Conservation (phyloP, 345 rosid species). For the Lepidium sativum region DNA sequence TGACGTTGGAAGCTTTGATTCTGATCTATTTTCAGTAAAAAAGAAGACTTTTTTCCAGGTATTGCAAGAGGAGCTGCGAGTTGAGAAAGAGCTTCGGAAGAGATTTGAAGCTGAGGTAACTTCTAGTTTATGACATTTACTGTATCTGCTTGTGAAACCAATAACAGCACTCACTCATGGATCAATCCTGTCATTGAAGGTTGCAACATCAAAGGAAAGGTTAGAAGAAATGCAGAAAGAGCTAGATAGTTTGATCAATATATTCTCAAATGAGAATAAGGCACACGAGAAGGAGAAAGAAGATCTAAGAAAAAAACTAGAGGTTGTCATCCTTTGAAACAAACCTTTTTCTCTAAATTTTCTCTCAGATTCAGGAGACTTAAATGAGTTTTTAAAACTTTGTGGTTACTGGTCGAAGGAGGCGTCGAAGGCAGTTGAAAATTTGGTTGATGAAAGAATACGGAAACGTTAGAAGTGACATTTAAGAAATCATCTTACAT, state of each 20-base stretch:
- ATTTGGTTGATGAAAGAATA: no score
- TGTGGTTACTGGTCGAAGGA: slow-evolving; percentile 21
- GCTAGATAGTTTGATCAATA: slow-evolving; percentile 56
- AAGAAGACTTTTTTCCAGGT: slow-evolving; percentile 17
- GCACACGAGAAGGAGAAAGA: slow-evolving; percentile 63
- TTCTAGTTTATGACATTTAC: not conserved
- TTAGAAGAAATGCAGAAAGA: slow-evolving; percentile 53
- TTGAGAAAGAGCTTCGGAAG: slow-evolving; percentile 42
- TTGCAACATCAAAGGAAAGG: slow-evolving; percentile 35
- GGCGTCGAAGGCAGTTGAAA: not conserved
- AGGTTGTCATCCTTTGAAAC: slow-evolving; percentile 32
- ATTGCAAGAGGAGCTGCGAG: slow-evolving; percentile 15
- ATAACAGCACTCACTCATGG: not conserved
- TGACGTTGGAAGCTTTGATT: not conserved
- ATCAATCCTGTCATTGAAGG: slow-evolving; percentile 24
- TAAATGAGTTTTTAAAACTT: not conserved
- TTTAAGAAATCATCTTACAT: not conserved
- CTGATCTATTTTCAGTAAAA: slow-evolving; percentile 22
- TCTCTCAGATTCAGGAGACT: not conserved
- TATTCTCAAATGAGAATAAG: slow-evolving; percentile 63
- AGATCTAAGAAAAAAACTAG: slow-evolving; percentile 43
- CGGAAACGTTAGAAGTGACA: not conserved
- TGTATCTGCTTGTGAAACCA: not conserved
- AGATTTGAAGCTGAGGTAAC: slow-evolving; percentile 51
- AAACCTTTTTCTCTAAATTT: not conserved